Percentiles rank a stretch among this genome's conserved stretches.
Conservation (phyloP, 2,329 filamentous ascomycete genomes). For the Trichoderma sp. region DNA sequence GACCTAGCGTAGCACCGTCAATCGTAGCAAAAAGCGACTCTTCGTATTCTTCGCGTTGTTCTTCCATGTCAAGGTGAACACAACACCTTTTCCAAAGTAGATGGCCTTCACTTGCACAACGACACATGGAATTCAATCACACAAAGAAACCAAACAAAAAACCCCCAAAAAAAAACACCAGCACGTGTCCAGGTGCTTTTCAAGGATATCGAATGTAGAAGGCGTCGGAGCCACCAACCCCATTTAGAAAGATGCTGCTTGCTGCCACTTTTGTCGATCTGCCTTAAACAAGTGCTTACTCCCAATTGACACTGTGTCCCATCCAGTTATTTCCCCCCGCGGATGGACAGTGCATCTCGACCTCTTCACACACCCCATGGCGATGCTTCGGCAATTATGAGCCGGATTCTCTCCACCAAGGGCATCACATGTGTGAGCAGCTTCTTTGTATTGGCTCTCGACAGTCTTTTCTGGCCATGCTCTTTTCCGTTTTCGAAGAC, state of each 20-base stretch:
- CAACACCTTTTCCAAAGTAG: neutral
- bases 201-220: neutral
- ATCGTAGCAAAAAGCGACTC: neutral
- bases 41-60: neutral
- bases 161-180: neutral
- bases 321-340: neutral
- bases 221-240: neutral
- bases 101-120: neutral
- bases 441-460: slow-evolving; percentile 11
- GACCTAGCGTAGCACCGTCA: neutral
- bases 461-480: neutral
- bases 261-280: neutral
- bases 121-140: neutral
- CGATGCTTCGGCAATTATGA: slow-evolving; percentile 1
- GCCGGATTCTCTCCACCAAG: slow-evolving; percentile 15
- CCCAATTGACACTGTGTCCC: neutral
- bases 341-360: neutral
- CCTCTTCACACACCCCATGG: neutral
- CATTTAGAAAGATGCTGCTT: neutral
- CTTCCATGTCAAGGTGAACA: neutral
- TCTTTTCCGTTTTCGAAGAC: neutral
- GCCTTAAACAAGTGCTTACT: neutral
- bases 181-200: neutral
- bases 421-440: slow-evolving; percentile 12
- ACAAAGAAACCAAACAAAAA: neutral